phyloP scores from a whole-genome alignment of 2,329 filamentous ascomycete genomes.

The Zarea fungicola region DNA sequence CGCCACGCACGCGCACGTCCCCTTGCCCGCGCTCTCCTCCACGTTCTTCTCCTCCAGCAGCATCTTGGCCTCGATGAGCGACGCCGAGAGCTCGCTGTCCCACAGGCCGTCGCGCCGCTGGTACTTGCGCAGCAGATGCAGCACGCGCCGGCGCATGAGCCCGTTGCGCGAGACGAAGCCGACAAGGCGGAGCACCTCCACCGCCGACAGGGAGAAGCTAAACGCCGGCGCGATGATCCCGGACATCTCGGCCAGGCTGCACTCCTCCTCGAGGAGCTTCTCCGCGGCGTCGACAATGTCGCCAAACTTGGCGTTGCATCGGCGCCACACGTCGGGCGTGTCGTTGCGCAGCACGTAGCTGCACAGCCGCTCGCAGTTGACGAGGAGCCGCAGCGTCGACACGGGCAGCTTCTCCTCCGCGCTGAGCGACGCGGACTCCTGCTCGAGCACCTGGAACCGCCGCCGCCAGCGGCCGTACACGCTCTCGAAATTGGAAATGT shows the following conservation, averaged over 20 bases:
- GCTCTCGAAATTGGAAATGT: constrained; percentile 2
- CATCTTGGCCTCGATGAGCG: neutral
- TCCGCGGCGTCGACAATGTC: neutral
- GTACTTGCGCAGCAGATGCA: neutral
- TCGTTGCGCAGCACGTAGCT: neutral
- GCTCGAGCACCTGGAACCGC: constrained; percentile 8
- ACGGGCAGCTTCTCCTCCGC: neutral
- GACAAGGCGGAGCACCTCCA: neutral
- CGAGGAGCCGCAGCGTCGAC: neutral
- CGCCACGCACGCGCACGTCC: neutral
- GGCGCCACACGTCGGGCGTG: neutral
- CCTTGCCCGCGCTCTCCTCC: neutral
- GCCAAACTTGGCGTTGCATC: neutral
- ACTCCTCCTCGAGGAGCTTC: neutral
- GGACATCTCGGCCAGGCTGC: neutral
- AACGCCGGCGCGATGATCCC: neutral
- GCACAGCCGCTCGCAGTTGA: neutral
- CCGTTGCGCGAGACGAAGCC: neutral
- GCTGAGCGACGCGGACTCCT: neutral
- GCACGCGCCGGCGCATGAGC: neutral
- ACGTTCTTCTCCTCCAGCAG: neutral
- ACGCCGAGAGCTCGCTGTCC: neutral
- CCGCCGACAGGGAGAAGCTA: neutral
- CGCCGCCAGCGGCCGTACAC: constrained; percentile 11
- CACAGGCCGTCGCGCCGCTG: neutral